Evolutionary conservation across 208 protist genomes (phyloP).

Genomic region (Balamuthia mandrillaris): DNA sequence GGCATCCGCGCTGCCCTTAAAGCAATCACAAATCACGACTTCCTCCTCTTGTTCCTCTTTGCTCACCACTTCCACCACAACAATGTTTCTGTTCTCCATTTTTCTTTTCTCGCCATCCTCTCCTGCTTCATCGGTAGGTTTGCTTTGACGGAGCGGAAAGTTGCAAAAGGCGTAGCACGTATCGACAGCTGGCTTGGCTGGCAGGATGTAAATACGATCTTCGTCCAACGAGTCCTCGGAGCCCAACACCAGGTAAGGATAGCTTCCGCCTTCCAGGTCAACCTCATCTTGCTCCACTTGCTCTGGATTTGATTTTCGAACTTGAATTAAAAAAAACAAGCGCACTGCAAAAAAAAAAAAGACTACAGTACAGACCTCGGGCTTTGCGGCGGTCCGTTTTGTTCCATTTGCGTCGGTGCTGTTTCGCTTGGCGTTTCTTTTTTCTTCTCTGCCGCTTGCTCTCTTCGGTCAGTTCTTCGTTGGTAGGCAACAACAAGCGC

Average conservation of each 20-base stretch:
- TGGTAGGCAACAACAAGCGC: too few relatives aligned
- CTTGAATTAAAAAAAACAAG: too few relatives aligned
- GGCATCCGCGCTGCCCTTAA: conserved; percentile 14
- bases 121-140: neutral
- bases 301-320: neutral
- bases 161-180: conserved; percentile 16
- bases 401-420: neutral
- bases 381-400: neutral
- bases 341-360: too few relatives aligned
- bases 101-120: neutral
- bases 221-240: neutral
- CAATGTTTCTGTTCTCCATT: conserved; percentile 1
- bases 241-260: neutral
- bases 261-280: neutral
- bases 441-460: neutral
- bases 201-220: neutral
- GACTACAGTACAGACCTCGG: neutral
- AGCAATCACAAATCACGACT: neutral
- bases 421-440: neutral
- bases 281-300: neutral
- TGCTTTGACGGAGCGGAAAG: neutral
- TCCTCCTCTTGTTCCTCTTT: too few relatives aligned
- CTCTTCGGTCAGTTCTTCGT: neutral
- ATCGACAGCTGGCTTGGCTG: neutral
- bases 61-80: neutral